phyloP scores from a whole-genome alignment of 805 yeast genomes.

The Saccharomycopsis fermentans region DNA sequence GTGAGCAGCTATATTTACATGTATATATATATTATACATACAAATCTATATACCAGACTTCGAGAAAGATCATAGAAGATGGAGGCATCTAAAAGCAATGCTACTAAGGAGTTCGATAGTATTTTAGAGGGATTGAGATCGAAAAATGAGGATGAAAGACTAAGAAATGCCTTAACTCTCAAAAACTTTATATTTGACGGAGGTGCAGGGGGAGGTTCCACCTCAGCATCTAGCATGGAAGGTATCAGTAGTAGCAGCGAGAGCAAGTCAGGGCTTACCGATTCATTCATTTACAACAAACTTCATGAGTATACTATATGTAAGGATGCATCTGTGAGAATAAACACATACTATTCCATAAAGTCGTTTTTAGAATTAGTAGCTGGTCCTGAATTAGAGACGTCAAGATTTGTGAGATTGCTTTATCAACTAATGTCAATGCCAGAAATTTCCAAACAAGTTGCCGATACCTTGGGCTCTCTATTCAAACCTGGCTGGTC shows the following conservation, averaged over 20 bases:
- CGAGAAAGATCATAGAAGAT: not conserved
- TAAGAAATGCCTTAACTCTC: slow-evolving; percentile 12
- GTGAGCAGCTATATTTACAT: too few species aligned
- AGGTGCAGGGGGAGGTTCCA: slow-evolving; percentile 2
- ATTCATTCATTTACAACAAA: slow-evolving; percentile 12
- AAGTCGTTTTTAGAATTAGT: slow-evolving; percentile 13
- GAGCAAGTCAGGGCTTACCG: slow-evolving; percentile 2
- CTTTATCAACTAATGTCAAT: slow-evolving; percentile 14
- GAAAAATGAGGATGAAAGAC: slow-evolving; percentile 10
- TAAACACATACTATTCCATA: slow-evolving; percentile 11
- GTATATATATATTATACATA: too few species aligned
- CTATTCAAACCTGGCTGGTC: slow-evolving; percentile 17
- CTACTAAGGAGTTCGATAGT: slow-evolving; percentile 11
- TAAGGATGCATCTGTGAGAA: slow-evolving; percentile 11
- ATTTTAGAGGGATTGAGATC: slow-evolving; percentile 14
- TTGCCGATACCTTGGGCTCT: slow-evolving; percentile 16
- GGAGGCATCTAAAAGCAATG: slow-evolving; percentile 1
- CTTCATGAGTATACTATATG: slow-evolving; percentile 11
- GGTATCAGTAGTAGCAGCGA: not conserved
- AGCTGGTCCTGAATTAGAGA: slow-evolving; percentile 15
- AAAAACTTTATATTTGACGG: slow-evolving; percentile 14
- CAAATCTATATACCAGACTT: too few species aligned
- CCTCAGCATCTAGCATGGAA: not conserved
- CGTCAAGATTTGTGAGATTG: slow-evolving; percentile 10
- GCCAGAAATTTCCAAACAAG: slow-evolving; percentile 11